Evolutionary conservation across 495 filamentous ascomycete species (phyloP), one percentile per base, ranked within the genome.

Genomic region (Podospora bellae-mahoneyi): DNA sequence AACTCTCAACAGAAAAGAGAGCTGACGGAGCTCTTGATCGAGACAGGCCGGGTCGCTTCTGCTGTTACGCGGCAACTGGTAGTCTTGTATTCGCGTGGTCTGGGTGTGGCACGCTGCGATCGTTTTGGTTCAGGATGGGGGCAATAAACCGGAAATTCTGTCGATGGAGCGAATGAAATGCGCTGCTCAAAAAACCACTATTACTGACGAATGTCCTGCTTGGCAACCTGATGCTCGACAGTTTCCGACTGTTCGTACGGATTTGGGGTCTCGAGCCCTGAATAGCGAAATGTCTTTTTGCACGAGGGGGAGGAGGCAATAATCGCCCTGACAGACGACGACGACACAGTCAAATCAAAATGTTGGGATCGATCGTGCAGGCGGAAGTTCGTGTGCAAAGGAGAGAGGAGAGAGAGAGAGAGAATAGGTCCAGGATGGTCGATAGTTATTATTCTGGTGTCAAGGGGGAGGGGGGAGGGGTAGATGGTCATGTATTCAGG

Each of bases 371-470:
- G 39, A 48, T 48, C 58, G 15, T 59, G 66, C 57, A 69, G 48
- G 39, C 20, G 66, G 68, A 72, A 69, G 72, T 68, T 72, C 69
- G 71, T 66, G 57, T 16, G n/a, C 62, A 71, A 74, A 23, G 23
- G 23, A 23, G 23, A 23, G 23, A 23, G 70, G n/a, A 65, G 53
- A 34, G 54, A 67, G 58, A 67, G 58, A 65, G 23, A 63, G 19
- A 63, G 48, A 63, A 10, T 10, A 48, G 39, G 39, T 48, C 39
- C 39, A 48, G 39, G 39, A 48, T 10, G 34, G 34, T 39, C 39
- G 39, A 48, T 48, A 48, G 39, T 48, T 48, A 48, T 63, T 34
- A 63, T 63, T 19, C 61, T 39, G n/a, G 32, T 15, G 30, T 16
- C 16, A 65, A 65, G 56, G 67, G 61, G 68, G 27, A 63, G 60